These are phyloP conservation scores for Boechera retrofracta DNA, from an alignment of 345 rosid genomes.

Conservation along the genomic window DNA sequence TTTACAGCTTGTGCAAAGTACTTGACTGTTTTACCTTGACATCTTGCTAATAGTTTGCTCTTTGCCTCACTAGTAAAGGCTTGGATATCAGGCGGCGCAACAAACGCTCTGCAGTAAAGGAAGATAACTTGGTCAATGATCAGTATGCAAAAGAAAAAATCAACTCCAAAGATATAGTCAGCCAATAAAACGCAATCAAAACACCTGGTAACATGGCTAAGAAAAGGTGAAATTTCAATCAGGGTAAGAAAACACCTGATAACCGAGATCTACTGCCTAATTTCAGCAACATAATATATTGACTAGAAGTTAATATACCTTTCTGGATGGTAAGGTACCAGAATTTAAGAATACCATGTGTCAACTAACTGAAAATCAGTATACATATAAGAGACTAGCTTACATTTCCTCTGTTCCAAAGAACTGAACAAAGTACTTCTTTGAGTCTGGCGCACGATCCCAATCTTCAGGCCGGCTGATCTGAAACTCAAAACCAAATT, in stretches of 20 bases:
- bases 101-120: conserved; percentile 74
- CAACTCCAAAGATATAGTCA: conserved; percentile 25
- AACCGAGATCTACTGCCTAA: conserved; percentile 14
- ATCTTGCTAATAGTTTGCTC: conserved; percentile 67
- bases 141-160: background rate
- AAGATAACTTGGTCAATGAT: conserved; percentile 27
- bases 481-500: conserved; percentile 59
- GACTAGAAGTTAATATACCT: conserved; percentile 4
- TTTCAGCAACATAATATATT: conserved; percentile 21
- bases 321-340: conserved; percentile 22
- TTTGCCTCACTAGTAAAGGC: conserved; percentile 82
- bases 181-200: conserved; percentile 13
- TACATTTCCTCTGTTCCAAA: conserved; percentile 97
- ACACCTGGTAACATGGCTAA: conserved; percentile 22
- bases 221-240: background rate
- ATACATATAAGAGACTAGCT: conserved; percentile 41
- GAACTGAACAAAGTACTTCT: conserved; percentile 86
- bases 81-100: conserved; percentile 87
- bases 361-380: background rate
- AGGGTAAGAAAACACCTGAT: conserved; percentile 21
- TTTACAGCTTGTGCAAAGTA: conserved; percentile 79
- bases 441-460: conserved; percentile 73
- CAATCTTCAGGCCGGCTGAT: conserved; percentile 87
- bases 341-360: background rate
- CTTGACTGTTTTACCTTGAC: conserved; percentile 77